Evolutionary conservation across 306 rosid genomes (phyloP).

Genomic region (Vigna nakashimae): DNA sequence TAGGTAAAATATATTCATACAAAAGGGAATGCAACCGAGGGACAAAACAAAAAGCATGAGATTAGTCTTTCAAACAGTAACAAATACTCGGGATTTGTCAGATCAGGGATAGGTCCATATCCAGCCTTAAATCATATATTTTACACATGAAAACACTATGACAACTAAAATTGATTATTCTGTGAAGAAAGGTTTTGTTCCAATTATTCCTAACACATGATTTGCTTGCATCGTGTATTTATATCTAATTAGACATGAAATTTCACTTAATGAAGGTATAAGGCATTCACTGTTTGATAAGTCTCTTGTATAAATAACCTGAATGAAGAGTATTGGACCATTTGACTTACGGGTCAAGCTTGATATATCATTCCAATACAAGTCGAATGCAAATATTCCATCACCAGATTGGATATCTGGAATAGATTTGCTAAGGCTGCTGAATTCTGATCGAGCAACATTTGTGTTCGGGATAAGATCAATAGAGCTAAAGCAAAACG

Average conservation of each 20-base stretch:
- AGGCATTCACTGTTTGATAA: neutral
- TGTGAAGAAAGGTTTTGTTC: neutral
- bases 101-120: neutral
- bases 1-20: neutral
- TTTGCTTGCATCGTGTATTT: conserved; percentile 16
- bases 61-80: neutral
- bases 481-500: conserved; percentile 74
- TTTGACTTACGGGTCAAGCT: conserved; percentile 66
- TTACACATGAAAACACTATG: neutral
- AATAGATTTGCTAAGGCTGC: conserved; percentile 36
- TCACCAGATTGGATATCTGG: conserved; percentile 57
- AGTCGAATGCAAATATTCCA: conserved; percentile 74
- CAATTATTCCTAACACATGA: neutral
- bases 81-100: conserved; percentile 30
- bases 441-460: conserved; percentile 56
- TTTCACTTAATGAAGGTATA: conserved; percentile 7
- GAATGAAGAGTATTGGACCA: conserved; percentile 4
- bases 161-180: conserved; percentile 3
- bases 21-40: neutral
- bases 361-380: conserved; percentile 61
- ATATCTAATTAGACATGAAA: neutral
- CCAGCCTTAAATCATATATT: neutral
- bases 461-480: conserved; percentile 75
- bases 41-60: neutral
- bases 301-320: conserved; percentile 8